Evolutionary conservation across 2,329 filamentous ascomycete species (phyloP), one percentile per base, ranked within the genome.

Genomic region (Diaporthe humulicola): DNA sequence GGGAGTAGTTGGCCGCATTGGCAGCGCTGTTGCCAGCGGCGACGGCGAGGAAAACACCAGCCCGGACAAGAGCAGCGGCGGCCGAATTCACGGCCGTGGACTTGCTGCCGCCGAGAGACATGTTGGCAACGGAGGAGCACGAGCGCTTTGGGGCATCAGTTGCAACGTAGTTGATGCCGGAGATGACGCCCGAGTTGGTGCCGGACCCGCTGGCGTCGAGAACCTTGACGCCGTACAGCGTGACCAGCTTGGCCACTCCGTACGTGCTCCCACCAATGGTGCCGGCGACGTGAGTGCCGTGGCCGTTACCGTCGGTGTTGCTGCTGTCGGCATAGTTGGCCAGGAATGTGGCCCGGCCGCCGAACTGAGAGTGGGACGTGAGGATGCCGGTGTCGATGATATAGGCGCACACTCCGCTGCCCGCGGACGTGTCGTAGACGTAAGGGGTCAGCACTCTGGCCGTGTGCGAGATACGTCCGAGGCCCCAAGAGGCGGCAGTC

Each of bases 371-470:
- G 78, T 88, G 86, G 10, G 78, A 48, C 25, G 80, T 82, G 64
- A 79, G 79, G 70, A 88, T 84, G 50, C 87, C 86, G 9, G 85
- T 87, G 79, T 88, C 86, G 72, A 88, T 81, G 30, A 88, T 76
- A 76, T 87, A 88, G 50, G 83, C 80, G 74, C 83, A 86, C n/a
- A 76, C 77, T 22, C 75, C 78, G 7, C 56, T 40, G 30, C 81
- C 82, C 6, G 79, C 77, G 3, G 76, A 76, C 25, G 61, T 56
- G 71, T 80, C 78, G 71, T 80, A 82, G 52, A 78, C 58, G 60
- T 81, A 81, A 56, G 73, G 66, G 33, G 75, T 74, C 2, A 56
- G 48, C 7, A 61, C 71, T 3, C 45, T 48, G 8, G 72, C 77
- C 14, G 61, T 54, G 70, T 79, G 78, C 9, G 81, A 82, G 74